These are phyloP conservation scores for Chrysanthemum lavandulifolium DNA, from an alignment of 129 eudicot species.

Conservation along the genomic window DNA sequence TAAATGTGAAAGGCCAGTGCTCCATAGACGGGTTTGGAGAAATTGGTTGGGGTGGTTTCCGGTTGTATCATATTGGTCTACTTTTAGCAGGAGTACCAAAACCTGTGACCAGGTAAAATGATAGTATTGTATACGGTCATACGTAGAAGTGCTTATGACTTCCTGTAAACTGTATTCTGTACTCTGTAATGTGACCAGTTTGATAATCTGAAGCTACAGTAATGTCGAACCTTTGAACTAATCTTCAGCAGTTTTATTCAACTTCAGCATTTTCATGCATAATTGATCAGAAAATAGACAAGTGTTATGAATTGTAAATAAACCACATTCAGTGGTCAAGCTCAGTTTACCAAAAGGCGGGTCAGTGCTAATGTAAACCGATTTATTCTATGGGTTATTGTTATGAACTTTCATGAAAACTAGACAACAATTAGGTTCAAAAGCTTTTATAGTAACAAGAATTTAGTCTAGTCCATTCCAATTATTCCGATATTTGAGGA, in stretches of 20 bases:
- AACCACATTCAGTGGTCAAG: no score
- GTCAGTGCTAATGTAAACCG: no score
- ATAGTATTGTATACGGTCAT: constrained; percentile 29
- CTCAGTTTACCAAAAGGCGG: no score
- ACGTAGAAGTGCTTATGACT: neutral
- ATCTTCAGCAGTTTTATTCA: neutral
- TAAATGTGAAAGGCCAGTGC: constrained; percentile 8
- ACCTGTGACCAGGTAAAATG: constrained; percentile 13
- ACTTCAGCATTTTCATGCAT: neutral
- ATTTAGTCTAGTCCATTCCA: no score
- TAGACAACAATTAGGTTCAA: neutral
- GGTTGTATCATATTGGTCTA: constrained; percentile 22
- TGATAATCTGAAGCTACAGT: constrained; percentile 9
- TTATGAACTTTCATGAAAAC: neutral
- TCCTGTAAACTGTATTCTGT: constrained; percentile 21
- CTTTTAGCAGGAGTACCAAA: constrained; percentile 13
- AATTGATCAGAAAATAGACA: neutral
- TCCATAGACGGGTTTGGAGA: neutral
- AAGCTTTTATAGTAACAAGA: neutral
- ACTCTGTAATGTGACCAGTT: constrained; percentile 2
- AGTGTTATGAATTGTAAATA: no score
- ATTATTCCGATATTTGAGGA: no score
- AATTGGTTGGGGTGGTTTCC: constrained; percentile 5
- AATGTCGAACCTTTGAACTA: constrained; percentile 17
- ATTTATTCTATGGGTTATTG: no score